Evolutionary conservation across 768 basidiomycete species (phyloP).

Genomic region (Phlegmacium glaucopus): DNA sequence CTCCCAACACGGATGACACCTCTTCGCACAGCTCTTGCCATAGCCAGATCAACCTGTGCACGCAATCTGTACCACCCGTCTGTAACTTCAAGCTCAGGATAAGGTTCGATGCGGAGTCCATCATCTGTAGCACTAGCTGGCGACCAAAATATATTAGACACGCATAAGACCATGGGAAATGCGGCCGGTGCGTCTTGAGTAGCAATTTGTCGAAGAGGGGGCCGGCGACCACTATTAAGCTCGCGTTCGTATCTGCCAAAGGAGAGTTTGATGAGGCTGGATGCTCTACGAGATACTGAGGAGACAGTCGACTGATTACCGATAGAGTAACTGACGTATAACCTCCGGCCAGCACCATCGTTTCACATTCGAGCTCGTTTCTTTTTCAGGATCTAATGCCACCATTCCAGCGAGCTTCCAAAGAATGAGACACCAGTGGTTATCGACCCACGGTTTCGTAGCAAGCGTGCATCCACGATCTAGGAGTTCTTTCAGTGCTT

Average conservation of each 20-base stretch:
- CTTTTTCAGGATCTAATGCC: conserved; percentile 62
- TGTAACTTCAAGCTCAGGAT: conserved; percentile 81
- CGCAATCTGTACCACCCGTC: conserved; percentile 96
- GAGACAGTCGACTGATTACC: conserved; percentile 42
- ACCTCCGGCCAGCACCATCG: conserved; percentile 86
- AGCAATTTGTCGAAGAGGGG: conserved; percentile 75
- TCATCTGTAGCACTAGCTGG: conserved; percentile 34
- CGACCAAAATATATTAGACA: conserved; percentile 68
- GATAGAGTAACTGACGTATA: conserved; percentile 78
- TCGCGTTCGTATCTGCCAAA: conserved; percentile 81
- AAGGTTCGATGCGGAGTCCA: conserved; percentile 30
- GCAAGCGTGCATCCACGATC: conserved; percentile 62
- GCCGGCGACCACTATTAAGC: conserved; percentile 70
- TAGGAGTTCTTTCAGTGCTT: conserved; percentile 53
- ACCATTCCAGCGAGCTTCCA: conserved; percentile 95
- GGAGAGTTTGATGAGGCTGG: too few species aligned
- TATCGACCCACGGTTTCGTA: conserved; percentile 81
- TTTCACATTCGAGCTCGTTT: conserved; percentile 39
- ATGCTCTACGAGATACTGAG: too few species aligned
- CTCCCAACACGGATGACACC: conserved; percentile 72
- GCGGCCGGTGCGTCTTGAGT: conserved; percentile 80
- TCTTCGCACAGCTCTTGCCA: conserved; percentile 64
- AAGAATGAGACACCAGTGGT: conserved; percentile 86
- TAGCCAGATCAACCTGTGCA: conserved; percentile 68
- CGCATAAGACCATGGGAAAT: conserved; percentile 80